Evolutionary conservation across 192 early-diverging fungal genomes (phyloP).

Genomic region (Linderina pennispora): DNA sequence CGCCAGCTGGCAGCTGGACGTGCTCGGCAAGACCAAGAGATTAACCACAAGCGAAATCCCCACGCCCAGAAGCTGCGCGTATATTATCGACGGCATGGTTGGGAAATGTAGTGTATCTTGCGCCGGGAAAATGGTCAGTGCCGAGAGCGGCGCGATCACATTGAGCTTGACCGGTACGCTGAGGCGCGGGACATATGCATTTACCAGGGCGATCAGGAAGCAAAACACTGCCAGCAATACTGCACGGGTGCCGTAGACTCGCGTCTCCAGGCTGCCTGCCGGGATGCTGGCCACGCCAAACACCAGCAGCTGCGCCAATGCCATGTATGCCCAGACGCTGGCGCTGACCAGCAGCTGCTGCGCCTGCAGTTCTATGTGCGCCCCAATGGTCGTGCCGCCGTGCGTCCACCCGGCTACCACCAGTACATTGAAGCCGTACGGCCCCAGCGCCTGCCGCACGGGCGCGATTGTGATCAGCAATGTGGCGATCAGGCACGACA

Average conservation of each 20-base stretch:
- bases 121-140: conserved; percentile 17
- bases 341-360: conserved; percentile 23
- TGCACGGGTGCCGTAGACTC: conserved; percentile 7
- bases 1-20: conserved; percentile 22
- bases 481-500: conserved; percentile 24
- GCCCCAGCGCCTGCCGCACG: conserved; percentile 11
- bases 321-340: conserved; percentile 15
- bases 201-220: conserved; percentile 14
- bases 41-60: conserved; percentile 26
- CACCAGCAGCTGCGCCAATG: conserved; percentile 13
- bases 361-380: conserved; percentile 31
- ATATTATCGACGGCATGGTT: conserved; percentile 23
- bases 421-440: conserved; percentile 20
- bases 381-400: conserved; percentile 29
- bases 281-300: conserved; percentile 2
- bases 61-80: conserved; percentile 31
- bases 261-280: conserved; percentile 14
- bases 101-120: conserved; percentile 1
- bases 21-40: conserved; percentile 34
- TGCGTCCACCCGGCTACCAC: conserved; percentile 33
- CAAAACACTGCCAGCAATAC: conserved; percentile 20
- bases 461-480: conserved; percentile 18
- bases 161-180: conserved; percentile 29
- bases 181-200: conserved; percentile 25
- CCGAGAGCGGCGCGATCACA: conserved; percentile 10